These are phyloP conservation scores for Trichophyton mentagrophytes DNA, from an alignment of 2,329 filamentous ascomycete species.

Conservation along the genomic window DNA sequence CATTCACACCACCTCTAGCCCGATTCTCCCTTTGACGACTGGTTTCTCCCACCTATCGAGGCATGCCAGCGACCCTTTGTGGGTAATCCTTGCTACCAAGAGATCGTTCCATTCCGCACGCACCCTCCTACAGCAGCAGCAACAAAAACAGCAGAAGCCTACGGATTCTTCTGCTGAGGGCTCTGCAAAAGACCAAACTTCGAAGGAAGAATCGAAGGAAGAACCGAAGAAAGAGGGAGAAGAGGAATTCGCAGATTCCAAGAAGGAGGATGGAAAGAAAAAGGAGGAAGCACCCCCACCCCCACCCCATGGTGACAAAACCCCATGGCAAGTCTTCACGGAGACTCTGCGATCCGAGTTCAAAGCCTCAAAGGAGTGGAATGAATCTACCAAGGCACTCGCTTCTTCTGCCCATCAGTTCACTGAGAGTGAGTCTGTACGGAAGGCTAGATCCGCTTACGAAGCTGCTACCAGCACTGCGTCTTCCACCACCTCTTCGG, in stretches of 20 bases:
- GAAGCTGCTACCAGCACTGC: slow-evolving; percentile 75
- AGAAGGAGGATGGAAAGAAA: slow-evolving; percentile 36
- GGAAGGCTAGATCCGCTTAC: slow-evolving; percentile 74
- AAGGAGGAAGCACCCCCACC: slow-evolving; percentile 60
- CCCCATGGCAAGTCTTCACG: slow-evolving; percentile 95
- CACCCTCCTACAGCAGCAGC: slow-evolving; percentile 24
- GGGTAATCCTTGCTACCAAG: slow-evolving; percentile 24
- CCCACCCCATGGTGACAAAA: slow-evolving; percentile 95
- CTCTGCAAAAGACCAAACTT: neutral
- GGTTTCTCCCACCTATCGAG: neutral
- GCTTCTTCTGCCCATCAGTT: slow-evolving; percentile 82
- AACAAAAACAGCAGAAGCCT: slow-evolving; percentile 21
- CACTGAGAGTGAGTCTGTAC: slow-evolving; percentile 81
- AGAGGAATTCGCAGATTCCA: slow-evolving; percentile 12
- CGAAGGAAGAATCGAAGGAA: slow-evolving; percentile 22
- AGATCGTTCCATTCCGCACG: slow-evolving; percentile 27
- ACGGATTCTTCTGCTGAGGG: neutral
- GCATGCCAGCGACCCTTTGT: slow-evolving; percentile 14
- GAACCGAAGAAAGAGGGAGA: slow-evolving; percentile 25
- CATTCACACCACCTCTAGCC: slow-evolving; percentile 22
- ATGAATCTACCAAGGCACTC: slow-evolving; percentile 92
- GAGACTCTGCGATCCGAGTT: slow-evolving; percentile 93
- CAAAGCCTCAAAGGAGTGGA: slow-evolving; percentile 97
- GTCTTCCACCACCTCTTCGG: slow-evolving; percentile 61
- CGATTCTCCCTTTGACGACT: slow-evolving; percentile 21